Base-by-base conservation (phyloP, 2,329 filamentous ascomycete species). In the Trichoderma citrinoviride region DNA sequence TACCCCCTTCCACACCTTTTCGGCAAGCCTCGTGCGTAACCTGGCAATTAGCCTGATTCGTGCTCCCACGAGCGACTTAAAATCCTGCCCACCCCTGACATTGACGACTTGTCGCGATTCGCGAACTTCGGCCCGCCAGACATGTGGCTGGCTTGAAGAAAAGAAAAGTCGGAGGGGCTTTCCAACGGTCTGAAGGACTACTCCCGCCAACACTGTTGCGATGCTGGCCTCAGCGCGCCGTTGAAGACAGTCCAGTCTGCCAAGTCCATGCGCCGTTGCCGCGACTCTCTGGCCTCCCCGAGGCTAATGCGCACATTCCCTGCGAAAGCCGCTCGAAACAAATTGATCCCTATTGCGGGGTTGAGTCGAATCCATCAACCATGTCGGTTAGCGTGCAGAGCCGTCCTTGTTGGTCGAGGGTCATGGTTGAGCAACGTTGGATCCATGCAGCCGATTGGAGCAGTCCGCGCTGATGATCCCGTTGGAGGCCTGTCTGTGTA, bases 311-410 rank as follows among this genome's bases (percentile, higher is more conserved):
- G 23, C 54, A 29, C 41, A 25, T 33, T 46, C 27, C 27, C 19
- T 25, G 25, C 19, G 41, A 29, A 33, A 12, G 29, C 41, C 43
- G 19, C 25, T 57, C 25, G 41, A 58, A 37, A 12, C 29, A 60
- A 40, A 33, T 27, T 27, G 23, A 60, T 60, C 56, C 56, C 56
- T 60, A 50, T 60, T 60, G 56, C 56, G 56, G 56, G 46, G 56
- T 21, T 41, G 21, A 27, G n/a, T 14, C 49, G 56, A 46, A 23
- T 37, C 33, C 12, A n/a, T n/a, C n/a, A n/a, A n/a, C n/a, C n/a
- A 14, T 14, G 33, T n/a, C 5, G 33, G n/a, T 44, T 60, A 60
- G 56, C 46, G 56, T 41, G 15, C 56, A 33, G 40, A 49, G 56
- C 56, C 44, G 56, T 60, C 44, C 23, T 60, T 44, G 46, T 60